Evolutionary conservation across 306 rosid genomes (phyloP).

Genomic region (Rosa persica): DNA sequence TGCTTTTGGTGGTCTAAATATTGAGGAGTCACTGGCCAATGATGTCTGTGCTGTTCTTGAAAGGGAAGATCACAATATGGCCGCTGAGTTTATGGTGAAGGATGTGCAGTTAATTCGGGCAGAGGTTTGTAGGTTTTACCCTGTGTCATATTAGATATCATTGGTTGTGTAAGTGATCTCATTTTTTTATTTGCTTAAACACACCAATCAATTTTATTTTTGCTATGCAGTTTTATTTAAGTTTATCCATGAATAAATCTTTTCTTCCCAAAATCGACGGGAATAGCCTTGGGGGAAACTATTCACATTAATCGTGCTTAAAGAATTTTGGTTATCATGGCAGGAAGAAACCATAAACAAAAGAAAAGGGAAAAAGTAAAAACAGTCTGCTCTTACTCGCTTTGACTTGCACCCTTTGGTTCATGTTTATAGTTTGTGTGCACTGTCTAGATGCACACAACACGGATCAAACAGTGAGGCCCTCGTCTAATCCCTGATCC

Average conservation of each 20-base stretch:
- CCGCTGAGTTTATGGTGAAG: constrained; percentile 75
- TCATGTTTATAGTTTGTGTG: background rate
- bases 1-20: constrained; percentile 50
- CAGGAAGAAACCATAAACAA: background rate
- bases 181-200: background rate
- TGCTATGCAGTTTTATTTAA: background rate
- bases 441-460: background rate
- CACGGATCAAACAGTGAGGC: background rate
- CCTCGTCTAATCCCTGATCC: background rate
- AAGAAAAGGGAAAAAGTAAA: background rate
- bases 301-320: background rate
- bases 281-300: background rate
- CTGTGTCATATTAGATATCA: background rate
- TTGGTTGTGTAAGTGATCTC: background rate
- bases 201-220: background rate
- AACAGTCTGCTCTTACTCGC: background rate
- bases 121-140: constrained; percentile 58
- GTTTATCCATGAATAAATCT: background rate
- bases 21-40: constrained; percentile 71
- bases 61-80: constrained; percentile 59
- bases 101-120: constrained; percentile 88
- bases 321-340: background rate
- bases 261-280: background rate
- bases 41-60: constrained; percentile 64
- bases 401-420: background rate